Percentiles rank a stretch among this genome's conserved stretches.
phyloP scores from a whole-genome alignment of 148 eudicot species.

The Camellia sinensis region DNA sequence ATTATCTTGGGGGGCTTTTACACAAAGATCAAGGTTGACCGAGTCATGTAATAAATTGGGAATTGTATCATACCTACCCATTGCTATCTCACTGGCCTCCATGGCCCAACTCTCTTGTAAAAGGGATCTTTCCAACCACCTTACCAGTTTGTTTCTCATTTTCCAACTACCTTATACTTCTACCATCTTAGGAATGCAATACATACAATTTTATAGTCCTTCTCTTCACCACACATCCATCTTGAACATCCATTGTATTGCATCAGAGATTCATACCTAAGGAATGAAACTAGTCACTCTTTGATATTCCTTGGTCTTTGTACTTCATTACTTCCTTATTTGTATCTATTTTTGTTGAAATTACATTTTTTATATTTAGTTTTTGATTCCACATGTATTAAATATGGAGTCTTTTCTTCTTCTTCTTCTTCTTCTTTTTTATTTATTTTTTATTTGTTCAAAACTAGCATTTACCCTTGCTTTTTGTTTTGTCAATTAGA shows the following conservation, averaged over 20 bases:
- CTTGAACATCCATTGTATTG: background rate
- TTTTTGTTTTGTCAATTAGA: background rate
- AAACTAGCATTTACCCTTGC: background rate
- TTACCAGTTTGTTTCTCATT: background rate
- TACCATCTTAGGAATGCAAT: background rate
- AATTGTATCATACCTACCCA: too few species aligned
- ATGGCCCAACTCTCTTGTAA: too few species aligned
- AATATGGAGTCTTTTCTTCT: background rate
- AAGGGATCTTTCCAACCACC: background rate
- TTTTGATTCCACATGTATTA: background rate
- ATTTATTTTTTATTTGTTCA: background rate
- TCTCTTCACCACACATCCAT: background rate
- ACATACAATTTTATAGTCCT: too few species aligned
- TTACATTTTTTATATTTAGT: background rate
- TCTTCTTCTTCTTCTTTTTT: background rate
- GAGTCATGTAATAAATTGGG: too few species aligned
- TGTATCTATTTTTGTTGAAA: background rate
- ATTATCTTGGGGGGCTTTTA: background rate
- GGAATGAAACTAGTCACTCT: background rate
- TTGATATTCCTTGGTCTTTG: background rate
- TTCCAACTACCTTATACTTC: background rate
- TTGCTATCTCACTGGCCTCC: too few species aligned
- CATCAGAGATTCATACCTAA: background rate
- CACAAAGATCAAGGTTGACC: too few species aligned
- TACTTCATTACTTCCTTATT: background rate